Evolutionary conservation across 108 stramenopile genomes (phyloP), one percentile per base, ranked within the genome.

Genomic region (Nitzschia inconspicua): DNA sequence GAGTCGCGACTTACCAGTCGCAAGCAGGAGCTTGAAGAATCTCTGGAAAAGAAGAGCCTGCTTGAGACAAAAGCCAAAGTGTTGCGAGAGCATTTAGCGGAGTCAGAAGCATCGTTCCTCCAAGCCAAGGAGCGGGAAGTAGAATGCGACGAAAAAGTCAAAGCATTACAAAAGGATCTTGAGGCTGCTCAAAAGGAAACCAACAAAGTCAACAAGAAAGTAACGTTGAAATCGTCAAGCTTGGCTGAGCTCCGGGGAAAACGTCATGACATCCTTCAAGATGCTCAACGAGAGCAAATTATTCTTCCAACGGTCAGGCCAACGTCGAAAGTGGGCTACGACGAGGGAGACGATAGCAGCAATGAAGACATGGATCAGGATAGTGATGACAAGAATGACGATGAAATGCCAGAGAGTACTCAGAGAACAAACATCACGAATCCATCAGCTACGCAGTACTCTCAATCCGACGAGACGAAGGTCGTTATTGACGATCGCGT

Each of bases 231-330:
- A 50, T 88, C 93, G 43, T 66, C 61, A 30, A 76, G 82, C 20
- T 57, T 93, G 30, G 86, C 88, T 53, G 77, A 80, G 7, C 75
- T 94, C 8, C 92, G 93, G 24, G 91, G 85, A 22, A 85, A 88
- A 62, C 80, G 93, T 5, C 90, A 95, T 61, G 94, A 97, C 65
- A 91, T 84, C 25, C 78, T 97, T 11, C 92, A 88, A 44, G 86
- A 90, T 54, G 93, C 93, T 7, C 80, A 84, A 27, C 83, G 95
- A 6, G 94, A 95, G 47, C 88, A 95, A 74, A 91, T 95, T 2
- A 79, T 82, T 16, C 42, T 97, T 11, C 96, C 96, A 9, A 44
- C 80, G 32, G 42, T 68, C 26, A 70, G 68, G 10, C 65, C 20
- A n/a, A n/a, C 44, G 3, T 23, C 18, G 41, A 11, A 37, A 25